Conservation (phyloP, 73 alveolate genomes). For the Paramecium tetraurelia region DNA sequence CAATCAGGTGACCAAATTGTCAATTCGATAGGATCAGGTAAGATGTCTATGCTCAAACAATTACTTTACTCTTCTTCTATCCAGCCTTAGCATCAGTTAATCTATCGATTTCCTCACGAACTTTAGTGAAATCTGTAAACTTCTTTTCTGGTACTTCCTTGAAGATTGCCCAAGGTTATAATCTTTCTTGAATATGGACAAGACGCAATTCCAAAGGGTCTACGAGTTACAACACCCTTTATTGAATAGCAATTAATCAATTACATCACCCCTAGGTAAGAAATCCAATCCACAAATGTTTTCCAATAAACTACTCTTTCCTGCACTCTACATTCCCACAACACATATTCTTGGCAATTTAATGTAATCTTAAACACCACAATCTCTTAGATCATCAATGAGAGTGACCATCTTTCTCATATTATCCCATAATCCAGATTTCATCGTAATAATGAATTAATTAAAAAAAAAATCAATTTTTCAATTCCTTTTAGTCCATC, state of each 20-base stretch:
- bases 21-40: constrained; percentile 76
- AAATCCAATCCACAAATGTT: constrained; percentile 85
- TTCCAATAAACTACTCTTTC: constrained; percentile 86
- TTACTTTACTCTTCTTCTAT: constrained; percentile 65
- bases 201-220: constrained; percentile 94
- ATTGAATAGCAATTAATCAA: constrained; percentile 32
- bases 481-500: constrained; percentile 44
- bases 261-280: constrained; percentile 88
- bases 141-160: constrained; percentile 71
- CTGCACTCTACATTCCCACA: constrained; percentile 80
- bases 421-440: constrained; percentile 63
- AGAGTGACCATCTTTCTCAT: constrained; percentile 57
- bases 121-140: constrained; percentile 74
- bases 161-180: constrained; percentile 74
- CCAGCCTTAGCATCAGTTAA: constrained; percentile 94
- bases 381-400: constrained; percentile 77
- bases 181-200: constrained; percentile 70
- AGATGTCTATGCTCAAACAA: neutral
- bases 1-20: constrained; percentile 81
- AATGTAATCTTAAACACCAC: constrained; percentile 74
- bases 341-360: constrained; percentile 80
- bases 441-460: constrained; percentile 6
- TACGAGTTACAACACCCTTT: constrained; percentile 90
- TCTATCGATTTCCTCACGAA: constrained; percentile 84
- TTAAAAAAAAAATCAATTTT: neutral